phyloP scores from a whole-genome alignment of 2,329 filamentous ascomycete species.

The Alternaria viburni region DNA sequence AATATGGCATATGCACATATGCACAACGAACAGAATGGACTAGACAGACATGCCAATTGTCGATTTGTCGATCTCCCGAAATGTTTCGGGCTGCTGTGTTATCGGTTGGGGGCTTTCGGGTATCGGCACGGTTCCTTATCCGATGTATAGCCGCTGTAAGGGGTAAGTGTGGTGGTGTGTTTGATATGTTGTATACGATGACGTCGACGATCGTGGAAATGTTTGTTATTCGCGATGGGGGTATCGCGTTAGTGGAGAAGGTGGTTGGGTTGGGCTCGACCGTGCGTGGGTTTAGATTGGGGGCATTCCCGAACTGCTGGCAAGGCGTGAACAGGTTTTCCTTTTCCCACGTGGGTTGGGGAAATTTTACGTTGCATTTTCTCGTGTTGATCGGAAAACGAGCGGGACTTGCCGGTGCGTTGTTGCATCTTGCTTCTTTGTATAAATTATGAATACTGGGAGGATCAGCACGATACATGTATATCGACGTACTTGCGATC shows the following conservation, averaged over 20 bases:
- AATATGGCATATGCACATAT: neutral
- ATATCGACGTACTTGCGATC: neutral
- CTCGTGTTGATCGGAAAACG: neutral
- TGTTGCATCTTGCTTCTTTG: neutral
- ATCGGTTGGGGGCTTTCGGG: neutral
- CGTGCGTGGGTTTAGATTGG: neutral
- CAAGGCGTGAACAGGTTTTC: neutral
- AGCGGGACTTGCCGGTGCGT: neutral
- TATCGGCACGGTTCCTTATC: neutral
- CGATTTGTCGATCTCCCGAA: slow-evolving; percentile 25
- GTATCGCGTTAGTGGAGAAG: neutral
- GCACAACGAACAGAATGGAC: neutral
- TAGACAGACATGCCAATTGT: neutral
- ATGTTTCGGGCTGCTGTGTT: slow-evolving; percentile 6
- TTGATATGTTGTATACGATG: neutral
- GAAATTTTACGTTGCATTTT: neutral
- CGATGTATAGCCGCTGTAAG: neutral
- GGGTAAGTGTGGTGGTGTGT: neutral
- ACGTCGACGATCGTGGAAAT: slow-evolving; percentile 9
- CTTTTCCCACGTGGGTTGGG: slow-evolving; percentile 1
- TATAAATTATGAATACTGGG: neutral
- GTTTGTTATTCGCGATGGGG: neutral
- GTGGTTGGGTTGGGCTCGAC: neutral
- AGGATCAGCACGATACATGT: neutral
- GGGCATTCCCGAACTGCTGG: neutral